Evolutionary conservation across 306 rosid genomes (phyloP), one percentile per base, ranked within the genome.

Genomic region (Cicer pinnatifidum): DNA sequence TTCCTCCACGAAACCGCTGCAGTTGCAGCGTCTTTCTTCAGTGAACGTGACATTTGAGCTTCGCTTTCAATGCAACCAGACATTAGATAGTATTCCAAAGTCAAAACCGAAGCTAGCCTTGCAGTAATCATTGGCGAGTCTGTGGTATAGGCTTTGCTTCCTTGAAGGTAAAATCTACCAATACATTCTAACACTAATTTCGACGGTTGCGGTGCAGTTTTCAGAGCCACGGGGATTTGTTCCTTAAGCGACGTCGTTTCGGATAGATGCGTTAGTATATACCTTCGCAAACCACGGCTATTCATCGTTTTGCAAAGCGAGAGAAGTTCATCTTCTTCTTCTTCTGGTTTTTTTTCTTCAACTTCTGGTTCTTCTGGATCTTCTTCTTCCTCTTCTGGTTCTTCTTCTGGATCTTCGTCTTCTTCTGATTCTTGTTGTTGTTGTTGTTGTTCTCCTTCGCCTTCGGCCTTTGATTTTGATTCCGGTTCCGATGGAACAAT

Each of bases 101-200:
- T 53, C 33, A 81, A 83, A 47, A 88, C 64, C 38, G 92, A 83
- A 23, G 82, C 86, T 47, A 54, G 78, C 37, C 92, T 85, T 8
- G 85, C 80, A 5, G 79, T 56, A 71, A 85, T 53, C 88, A 83
- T 83, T 6, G 82, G 83, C 6, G 88, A 85, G 68, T 81, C 69
- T 9, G 40, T 76, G 3, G 23, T 67, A 66, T 69, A 88, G 9
- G 89, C 89, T 65, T 69, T 88, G n/a, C 83, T 88, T 9, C 92
- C 89, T 63, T 88, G 89, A 9, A 88, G 80, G 46, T 51, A 88
- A 78, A 88, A 88, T 79, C 86, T 78, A 9, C 89, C 91, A 40
- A 88, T 83, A 81, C 88, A 83, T 7, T 85, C 91, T 15, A 88
- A 81, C 12, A 88, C 91, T 4, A 88, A 80, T 57, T 79, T 83